Percentiles rank a stretch among this genome's conserved stretches.
Conservation (phyloP, 2,329 filamentous ascomycete genomes). For the Colletotrichum sidae region DNA sequence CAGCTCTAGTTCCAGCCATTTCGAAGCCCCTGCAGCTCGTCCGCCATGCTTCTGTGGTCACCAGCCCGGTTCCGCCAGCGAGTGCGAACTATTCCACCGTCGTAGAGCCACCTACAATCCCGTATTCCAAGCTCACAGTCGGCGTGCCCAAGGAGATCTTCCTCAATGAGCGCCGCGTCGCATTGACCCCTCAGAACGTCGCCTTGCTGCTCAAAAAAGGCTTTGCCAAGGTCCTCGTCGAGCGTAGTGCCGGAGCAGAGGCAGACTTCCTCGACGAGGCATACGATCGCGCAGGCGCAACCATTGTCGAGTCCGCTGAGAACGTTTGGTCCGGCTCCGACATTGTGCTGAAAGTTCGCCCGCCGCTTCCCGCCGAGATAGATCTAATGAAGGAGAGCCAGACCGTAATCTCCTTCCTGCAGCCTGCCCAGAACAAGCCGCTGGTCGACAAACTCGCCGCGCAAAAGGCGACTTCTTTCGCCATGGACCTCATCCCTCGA, state of each 20-base stretch:
- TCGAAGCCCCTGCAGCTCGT: slow-evolving; percentile 51
- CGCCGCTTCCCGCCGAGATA: slow-evolving; percentile 77
- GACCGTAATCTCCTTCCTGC: slow-evolving; percentile 85
- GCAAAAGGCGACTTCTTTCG: slow-evolving; percentile 80
- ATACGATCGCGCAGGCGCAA: slow-evolving; percentile 83
- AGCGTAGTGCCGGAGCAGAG: slow-evolving; percentile 81
- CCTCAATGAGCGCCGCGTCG: slow-evolving; percentile 83
- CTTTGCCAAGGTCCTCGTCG: slow-evolving; percentile 80
- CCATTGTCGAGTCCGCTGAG: slow-evolving; percentile 74
- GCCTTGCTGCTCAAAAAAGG: slow-evolving; percentile 87
- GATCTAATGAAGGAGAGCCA: slow-evolving; percentile 75
- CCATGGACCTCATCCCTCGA: slow-evolving; percentile 93
- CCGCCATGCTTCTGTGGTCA: slow-evolving; percentile 52
- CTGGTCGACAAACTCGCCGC: slow-evolving; percentile 79
- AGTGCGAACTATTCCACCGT: slow-evolving; percentile 53
- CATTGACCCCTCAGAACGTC: slow-evolving; percentile 87
- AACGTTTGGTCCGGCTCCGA: slow-evolving; percentile 81
- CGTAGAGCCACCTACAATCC: slow-evolving; percentile 59
- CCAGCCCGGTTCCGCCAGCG: slow-evolving; percentile 38
- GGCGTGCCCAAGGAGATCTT: slow-evolving; percentile 85
- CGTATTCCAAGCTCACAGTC: slow-evolving; percentile 79
- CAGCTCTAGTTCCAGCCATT: slow-evolving; percentile 43
- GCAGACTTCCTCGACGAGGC: slow-evolving; percentile 83
- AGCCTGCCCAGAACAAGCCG: slow-evolving; percentile 82
- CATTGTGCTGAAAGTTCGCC: slow-evolving; percentile 86